Base-by-base conservation (phyloP, 225 moss, liverwort and hornwort genomes). In the Neckera pumila region DNA sequence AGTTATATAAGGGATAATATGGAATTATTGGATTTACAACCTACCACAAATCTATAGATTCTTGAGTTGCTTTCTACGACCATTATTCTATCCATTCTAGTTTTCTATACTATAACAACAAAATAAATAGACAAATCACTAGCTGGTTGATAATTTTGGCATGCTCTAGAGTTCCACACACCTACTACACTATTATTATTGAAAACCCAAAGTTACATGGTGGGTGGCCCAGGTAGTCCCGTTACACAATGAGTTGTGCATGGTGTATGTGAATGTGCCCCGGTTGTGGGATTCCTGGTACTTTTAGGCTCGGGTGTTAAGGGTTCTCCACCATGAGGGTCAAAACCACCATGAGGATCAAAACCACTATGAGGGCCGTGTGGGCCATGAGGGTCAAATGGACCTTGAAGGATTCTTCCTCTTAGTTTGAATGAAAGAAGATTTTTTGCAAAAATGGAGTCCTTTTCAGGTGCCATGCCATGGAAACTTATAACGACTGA, bases 391-490 rank as follows among this genome's bases (percentile, higher is more conserved):
- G 63, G 31, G 31, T 7, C 40, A 25, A 70, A 42, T 25, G 71
- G 42, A 42, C 26, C 71, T 26, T 73, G 43, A 40, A 40, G n/a
- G n/a, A n/a, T n/a, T n/a, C n/a, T n/a, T n/a, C n/a, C n/a, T n/a
- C n/a, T n/a, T n/a, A n/a, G n/a, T n/a, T n/a, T n/a, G n/a, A n/a
- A n/a, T n/a, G n/a, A n/a, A n/a, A n/a, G 70, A 45, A 73, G 15
- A 3, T 42, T 73, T 45, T 6, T 45, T 2, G 28, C 6, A 14
- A 3, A 23, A 21, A 0, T 14, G 0, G 23, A 54, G 23, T 54
- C 54, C 1, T 54, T 54, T 36, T 54, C 2, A 22, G 1, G 0
- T 36, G 1, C 22, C 0, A 53, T 2, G 0, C 47, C 47, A 19
- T 31, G 30, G 21, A 51, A 21, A 45, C 45, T 30, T 28, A 6